Evolutionary conservation across 768 basidiomycete species (phyloP).

Genomic region (Auricularia heimuer): DNA sequence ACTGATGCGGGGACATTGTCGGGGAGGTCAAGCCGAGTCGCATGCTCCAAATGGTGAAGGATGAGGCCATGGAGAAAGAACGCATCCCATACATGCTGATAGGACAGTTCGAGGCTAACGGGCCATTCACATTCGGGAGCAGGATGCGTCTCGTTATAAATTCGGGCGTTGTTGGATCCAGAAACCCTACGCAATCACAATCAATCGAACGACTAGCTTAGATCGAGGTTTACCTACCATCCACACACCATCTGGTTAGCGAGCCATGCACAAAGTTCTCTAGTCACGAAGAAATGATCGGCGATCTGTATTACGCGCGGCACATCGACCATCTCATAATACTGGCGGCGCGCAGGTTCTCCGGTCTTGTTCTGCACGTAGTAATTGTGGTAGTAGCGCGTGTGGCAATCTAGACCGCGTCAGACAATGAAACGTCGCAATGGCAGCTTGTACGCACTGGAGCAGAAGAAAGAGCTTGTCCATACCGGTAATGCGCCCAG

Average conservation of each 20-base stretch:
- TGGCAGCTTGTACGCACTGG: conserved; percentile 12
- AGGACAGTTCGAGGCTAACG: conserved; percentile 8
- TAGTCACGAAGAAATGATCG: neutral
- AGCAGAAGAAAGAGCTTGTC: conserved; percentile 18
- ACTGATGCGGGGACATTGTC: conserved; percentile 14
- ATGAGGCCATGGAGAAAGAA: conserved; percentile 18
- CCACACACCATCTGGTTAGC: conserved; percentile 11
- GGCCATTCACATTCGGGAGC: conserved; percentile 5
- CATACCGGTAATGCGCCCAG: conserved; percentile 18
- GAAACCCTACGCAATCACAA: conserved; percentile 14
- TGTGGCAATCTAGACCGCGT: conserved; percentile 13
- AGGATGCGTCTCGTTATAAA: conserved; percentile 17
- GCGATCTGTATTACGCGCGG: neutral
- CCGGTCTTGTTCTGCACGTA: conserved; percentile 13
- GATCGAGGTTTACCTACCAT: conserved; percentile 7
- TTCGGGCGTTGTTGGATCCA: conserved; percentile 21
- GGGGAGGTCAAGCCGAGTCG: conserved; percentile 9
- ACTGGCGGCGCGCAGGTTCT: conserved; percentile 12
- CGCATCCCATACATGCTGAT: conserved; percentile 18
- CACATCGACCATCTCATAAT: conserved; percentile 8
- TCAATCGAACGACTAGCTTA: neutral
- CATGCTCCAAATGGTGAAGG: conserved; percentile 13
- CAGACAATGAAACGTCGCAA: neutral
- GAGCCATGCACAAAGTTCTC: conserved; percentile 3
- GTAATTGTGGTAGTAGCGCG: conserved; percentile 21